phyloP scores from a whole-genome alignment of 2,329 filamentous ascomycete genomes.

The Diplodia intermedia region DNA sequence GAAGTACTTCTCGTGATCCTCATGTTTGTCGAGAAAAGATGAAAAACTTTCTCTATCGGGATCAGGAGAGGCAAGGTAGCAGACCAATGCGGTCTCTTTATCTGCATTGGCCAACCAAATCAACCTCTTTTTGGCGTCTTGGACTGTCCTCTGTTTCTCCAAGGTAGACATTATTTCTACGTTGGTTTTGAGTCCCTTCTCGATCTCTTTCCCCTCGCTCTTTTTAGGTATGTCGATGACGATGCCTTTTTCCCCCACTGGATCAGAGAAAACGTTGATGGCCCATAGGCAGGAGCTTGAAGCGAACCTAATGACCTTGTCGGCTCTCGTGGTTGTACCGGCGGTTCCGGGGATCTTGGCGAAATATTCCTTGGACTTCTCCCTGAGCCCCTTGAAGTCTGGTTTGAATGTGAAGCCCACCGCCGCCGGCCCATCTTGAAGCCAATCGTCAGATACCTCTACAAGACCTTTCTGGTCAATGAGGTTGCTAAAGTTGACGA shows the following conservation, averaged over 20 bases:
- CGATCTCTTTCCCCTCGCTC: too few species aligned
- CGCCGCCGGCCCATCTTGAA: background rate
- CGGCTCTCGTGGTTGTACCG: too few species aligned
- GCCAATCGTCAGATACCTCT: background rate
- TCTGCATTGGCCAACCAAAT: conserved; percentile 12
- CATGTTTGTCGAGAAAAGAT: conserved; percentile 39
- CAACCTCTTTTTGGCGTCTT: background rate
- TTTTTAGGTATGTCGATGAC: too few species aligned
- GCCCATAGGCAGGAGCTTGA: too few species aligned
- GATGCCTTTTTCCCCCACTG: too few species aligned
- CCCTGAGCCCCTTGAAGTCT: background rate
- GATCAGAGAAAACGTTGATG: too few species aligned
- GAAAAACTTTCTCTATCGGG: conserved; percentile 30
- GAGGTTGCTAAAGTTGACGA: background rate
- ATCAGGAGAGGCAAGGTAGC: conserved; percentile 33
- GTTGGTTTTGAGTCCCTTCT: too few species aligned
- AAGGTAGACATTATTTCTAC: too few species aligned
- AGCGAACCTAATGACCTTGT: too few species aligned
- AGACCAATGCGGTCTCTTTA: conserved; percentile 27
- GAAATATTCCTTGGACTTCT: background rate
- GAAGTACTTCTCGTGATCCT: conserved; percentile 34
- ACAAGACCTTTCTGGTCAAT: background rate
- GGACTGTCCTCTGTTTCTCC: too few species aligned
- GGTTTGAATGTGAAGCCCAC: background rate
- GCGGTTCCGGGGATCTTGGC: too few species aligned